These are phyloP conservation scores for Penicillium sp. DNA, from an alignment of 2,329 filamentous ascomycete species.

Conservation along the genomic window DNA sequence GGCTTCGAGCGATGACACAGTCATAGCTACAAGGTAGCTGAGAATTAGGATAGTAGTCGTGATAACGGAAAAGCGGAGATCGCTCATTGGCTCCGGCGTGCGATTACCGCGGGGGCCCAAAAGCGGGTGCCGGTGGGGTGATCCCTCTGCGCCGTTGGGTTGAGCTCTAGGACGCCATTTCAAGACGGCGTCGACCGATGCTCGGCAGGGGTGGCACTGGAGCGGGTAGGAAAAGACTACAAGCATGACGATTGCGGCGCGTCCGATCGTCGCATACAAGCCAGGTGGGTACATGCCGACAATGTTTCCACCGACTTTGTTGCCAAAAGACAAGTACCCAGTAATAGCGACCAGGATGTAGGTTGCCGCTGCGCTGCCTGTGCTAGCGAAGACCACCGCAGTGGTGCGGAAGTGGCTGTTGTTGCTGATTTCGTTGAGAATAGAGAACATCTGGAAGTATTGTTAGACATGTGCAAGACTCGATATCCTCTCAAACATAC, in stretches of 20 bases:
- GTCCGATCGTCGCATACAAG: conserved; percentile 84
- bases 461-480: conserved; percentile 15
- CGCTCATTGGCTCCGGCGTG: conserved; percentile 69
- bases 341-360: conserved; percentile 93
- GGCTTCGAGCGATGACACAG: conserved; percentile 82
- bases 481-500: conserved; percentile 51
- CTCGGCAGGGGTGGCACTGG: conserved; percentile 92
- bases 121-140: conserved; percentile 47
- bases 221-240: conserved; percentile 96
- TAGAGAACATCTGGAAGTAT: conserved; percentile 83
- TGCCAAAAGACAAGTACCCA: conserved; percentile 93
- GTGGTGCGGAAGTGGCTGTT: conserved; percentile 78
- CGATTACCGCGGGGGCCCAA: conserved; percentile 42
- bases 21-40: conserved; percentile 86
- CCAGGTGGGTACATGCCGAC: conserved; percentile 84
- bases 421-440: conserved; percentile 89
- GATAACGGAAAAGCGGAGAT: conserved; percentile 83
- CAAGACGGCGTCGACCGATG: conserved; percentile 90
- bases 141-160: conserved; percentile 41
- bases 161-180: conserved; percentile 73
- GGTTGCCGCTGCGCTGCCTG: conserved; percentile 81
- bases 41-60: conserved; percentile 82
- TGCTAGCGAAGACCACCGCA: conserved; percentile 77
- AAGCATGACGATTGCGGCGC: conserved; percentile 90
- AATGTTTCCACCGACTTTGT: conserved; percentile 87